Conservation (phyloP, 176 grass and related monocot species). For the Guadua angustifolia region DNA sequence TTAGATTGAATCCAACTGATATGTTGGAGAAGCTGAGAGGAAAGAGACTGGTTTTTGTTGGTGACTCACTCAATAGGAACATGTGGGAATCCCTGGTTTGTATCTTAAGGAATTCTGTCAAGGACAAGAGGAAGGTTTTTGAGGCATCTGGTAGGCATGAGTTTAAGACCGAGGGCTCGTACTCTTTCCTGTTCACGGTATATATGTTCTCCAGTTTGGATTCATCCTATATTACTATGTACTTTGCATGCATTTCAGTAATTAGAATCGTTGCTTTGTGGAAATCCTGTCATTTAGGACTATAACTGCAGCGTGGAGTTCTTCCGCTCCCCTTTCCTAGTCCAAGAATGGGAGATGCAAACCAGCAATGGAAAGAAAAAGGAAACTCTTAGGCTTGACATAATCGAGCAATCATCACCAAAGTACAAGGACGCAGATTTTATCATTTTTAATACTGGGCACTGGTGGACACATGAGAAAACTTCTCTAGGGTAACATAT, state of each 20-base stretch:
- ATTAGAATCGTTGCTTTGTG: slow-evolving; percentile 10
- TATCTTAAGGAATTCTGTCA: slow-evolving; percentile 67
- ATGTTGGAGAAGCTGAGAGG: slow-evolving; percentile 90
- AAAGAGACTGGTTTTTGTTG: slow-evolving; percentile 78
- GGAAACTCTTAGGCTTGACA: slow-evolving; percentile 94
- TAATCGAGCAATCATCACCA: slow-evolving; percentile 76
- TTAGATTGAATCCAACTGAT: slow-evolving; percentile 72
- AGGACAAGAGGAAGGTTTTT: slow-evolving; percentile 88
- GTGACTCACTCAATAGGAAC: slow-evolving; percentile 92
- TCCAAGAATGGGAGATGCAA: slow-evolving; percentile 80
- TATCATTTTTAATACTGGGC: slow-evolving; percentile 94
- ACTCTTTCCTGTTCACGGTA: slow-evolving; percentile 91
- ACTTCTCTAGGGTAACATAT: slow-evolving; percentile 79
- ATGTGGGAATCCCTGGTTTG: slow-evolving; percentile 99
- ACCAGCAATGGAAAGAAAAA: slow-evolving; percentile 58
- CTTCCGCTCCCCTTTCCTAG: slow-evolving; percentile 90
- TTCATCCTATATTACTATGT: slow-evolving; percentile 24
- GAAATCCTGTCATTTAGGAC: slow-evolving; percentile 55
- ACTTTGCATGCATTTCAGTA: slow-evolving; percentile 4
- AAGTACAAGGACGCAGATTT: slow-evolving; percentile 92
- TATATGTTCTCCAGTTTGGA: slow-evolving; percentile 14
- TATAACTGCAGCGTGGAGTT: slow-evolving; percentile 94
- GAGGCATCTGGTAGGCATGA: slow-evolving; percentile 78
- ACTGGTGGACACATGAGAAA: slow-evolving; percentile 99
- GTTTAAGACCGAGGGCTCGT: slow-evolving; percentile 81